Evolutionary conservation across 2,329 filamentous ascomycete species (phyloP), one percentile per base, ranked within the genome.

Genomic region (Periconia sp.): DNA sequence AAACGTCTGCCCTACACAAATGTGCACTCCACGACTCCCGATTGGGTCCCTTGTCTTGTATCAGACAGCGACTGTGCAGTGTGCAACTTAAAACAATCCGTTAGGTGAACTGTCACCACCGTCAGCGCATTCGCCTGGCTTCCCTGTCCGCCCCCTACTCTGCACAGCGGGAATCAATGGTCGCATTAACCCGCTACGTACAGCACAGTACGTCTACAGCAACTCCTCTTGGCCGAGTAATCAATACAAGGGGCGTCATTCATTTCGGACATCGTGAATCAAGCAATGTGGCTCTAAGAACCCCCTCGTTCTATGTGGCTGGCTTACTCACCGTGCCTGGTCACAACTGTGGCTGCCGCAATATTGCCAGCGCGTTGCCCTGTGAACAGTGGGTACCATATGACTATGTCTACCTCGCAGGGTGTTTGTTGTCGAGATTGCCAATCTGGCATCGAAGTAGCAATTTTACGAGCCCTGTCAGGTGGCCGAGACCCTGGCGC

Each of bases 391-490:
- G 23, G 23, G 23, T 8, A 27, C 23, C 8, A 8, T 27, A 3
- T 27, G 23, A 27, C 23, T 27, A 3, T 27, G 2, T 46, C 20
- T 19, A 8, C 19, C 19, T 47, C 48, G 15, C 46, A 23, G 40
- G 31, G 30, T 47, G 20, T 23, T 37, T 27, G 41, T 45, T 47
- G 51, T 48, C 45, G 49, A 52, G 23, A 57, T 57, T 54, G 40
- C 45, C 49, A 52, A 54, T 54, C 47, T 50, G 30, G 31, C 15
- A 20, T 14, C 5, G 41, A 47, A 54, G 49, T 57, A 46, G 49
- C 52, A 52, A 54, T 54, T 44, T 54, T 49, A 44, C 42, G 11
- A 19, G 31, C 9, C 35, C 33, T 37, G 23, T 27, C 27, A 35
- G 23, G 44, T 45, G 37, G 41, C 35, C 31, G 19, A 33, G 33